Evolutionary conservation across 495 filamentous ascomycete genomes (phyloP).

Genomic region (Penicillium verhagenii): DNA sequence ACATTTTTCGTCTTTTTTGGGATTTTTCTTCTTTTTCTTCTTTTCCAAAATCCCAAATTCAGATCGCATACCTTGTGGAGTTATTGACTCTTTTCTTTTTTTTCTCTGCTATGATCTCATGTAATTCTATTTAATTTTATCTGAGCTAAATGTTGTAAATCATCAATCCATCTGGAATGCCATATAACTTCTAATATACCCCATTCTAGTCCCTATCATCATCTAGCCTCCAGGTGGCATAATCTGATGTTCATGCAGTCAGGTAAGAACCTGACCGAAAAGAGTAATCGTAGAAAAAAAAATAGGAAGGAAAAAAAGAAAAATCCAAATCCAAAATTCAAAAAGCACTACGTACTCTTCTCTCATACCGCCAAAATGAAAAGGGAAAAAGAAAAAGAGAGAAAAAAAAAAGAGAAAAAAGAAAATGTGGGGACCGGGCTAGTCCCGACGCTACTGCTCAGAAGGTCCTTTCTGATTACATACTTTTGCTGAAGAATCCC

Average conservation of each 20-base stretch:
- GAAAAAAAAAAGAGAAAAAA: too few relatives aligned
- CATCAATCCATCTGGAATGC: too few relatives aligned
- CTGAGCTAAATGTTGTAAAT: too few relatives aligned
- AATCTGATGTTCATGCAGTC: neutral
- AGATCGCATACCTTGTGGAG: too few relatives aligned
- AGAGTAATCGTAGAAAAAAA: slow-evolving; percentile 9
- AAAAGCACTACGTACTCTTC: slow-evolving; percentile 15
- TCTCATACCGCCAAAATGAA: too few relatives aligned
- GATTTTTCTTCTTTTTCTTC: too few relatives aligned
- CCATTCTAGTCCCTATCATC: neutral
- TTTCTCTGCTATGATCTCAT: neutral
- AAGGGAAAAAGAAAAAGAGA: too few relatives aligned
- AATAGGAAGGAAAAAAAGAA: slow-evolving; percentile 21
- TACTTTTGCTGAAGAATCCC: slow-evolving; percentile 25
- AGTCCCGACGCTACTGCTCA: slow-evolving; percentile 18
- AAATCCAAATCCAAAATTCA: too few relatives aligned
- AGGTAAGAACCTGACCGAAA: neutral
- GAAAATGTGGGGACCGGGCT: slow-evolving; percentile 24
- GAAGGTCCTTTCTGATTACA: slow-evolving; percentile 20
- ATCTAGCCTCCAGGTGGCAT: neutral
- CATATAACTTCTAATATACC: too few relatives aligned
- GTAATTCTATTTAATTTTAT: neutral
- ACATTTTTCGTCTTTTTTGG: too few relatives aligned
- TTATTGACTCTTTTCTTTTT: too few relatives aligned
- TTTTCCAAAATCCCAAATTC: too few relatives aligned